Evolutionary conservation across 768 basidiomycete genomes (phyloP).

Genomic region (Boletus fagicola): DNA sequence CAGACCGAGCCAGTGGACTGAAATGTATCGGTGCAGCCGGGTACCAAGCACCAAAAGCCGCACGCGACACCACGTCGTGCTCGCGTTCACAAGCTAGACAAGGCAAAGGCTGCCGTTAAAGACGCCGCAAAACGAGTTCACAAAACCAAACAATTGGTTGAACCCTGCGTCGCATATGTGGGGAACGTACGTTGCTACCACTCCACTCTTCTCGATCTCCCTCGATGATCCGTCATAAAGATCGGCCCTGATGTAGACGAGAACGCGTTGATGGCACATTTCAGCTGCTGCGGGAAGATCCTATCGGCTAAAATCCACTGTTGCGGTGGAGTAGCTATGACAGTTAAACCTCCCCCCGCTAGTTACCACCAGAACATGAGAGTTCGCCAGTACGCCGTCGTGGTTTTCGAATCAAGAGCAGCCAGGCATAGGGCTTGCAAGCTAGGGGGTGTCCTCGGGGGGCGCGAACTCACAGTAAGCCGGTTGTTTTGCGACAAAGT

Average conservation of each 20-base stretch:
- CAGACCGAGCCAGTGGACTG: background rate
- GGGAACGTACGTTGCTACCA: constrained; percentile 53
- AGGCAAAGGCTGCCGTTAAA: constrained; percentile 16
- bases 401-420: constrained; percentile 41
- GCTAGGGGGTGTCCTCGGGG: constrained; percentile 40
- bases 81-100: constrained; percentile 15
- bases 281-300: constrained; percentile 26
- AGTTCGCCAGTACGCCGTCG: constrained; percentile 50
- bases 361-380: constrained; percentile 37
- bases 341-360: constrained; percentile 22
- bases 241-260: constrained; percentile 33
- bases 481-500: background rate
- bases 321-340: constrained; percentile 33
- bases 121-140: constrained; percentile 19
- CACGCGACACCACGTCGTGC: constrained; percentile 5
- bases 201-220: background rate
- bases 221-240: constrained; percentile 21
- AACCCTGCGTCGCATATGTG: constrained; percentile 46
- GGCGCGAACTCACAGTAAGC: constrained; percentile 43
- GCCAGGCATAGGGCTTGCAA: constrained; percentile 43
- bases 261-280: constrained; percentile 20
- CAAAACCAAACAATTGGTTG: constrained; percentile 7
- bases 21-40: background rate
- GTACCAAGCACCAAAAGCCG: constrained; percentile 8
- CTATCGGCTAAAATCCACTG: constrained; percentile 27